Conservation (phyloP, 108 stramenopile genomes). For the Conticribra guillardii region DNA sequence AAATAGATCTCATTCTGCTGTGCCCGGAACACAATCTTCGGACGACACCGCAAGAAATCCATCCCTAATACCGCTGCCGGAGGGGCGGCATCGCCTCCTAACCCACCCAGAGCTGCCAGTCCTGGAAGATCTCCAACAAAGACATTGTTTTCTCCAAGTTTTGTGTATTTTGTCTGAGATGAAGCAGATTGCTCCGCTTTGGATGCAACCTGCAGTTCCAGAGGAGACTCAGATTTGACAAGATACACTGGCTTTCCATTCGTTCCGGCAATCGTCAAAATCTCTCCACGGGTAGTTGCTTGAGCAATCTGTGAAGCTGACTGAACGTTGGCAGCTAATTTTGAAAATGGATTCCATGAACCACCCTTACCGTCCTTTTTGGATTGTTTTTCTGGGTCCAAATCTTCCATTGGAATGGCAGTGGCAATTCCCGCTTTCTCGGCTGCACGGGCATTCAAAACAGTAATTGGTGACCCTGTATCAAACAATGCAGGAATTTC, state of each 20-base stretch:
- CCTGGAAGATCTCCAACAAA: conserved; percentile 84
- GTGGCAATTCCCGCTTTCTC: conserved; percentile 56
- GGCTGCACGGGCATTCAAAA: conserved; percentile 72
- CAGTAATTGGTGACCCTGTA: conserved; percentile 81
- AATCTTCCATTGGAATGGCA: conserved; percentile 10
- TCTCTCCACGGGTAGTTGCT: conserved; percentile 58
- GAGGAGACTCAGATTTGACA: conserved; percentile 41
- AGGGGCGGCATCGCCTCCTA: conserved; percentile 63
- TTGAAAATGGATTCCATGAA: conserved; percentile 66
- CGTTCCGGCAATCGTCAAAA: conserved; percentile 57
- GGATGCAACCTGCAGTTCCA: conserved; percentile 15
- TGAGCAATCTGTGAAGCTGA: conserved; percentile 55
- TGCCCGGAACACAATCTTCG: conserved; percentile 63
- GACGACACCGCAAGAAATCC: conserved; percentile 63
- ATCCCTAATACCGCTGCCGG: conserved; percentile 79
- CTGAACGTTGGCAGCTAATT: conserved; percentile 54
- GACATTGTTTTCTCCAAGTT: conserved; percentile 38
- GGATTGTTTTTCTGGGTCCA: conserved; percentile 13
- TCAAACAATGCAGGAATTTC: conserved; percentile 79
- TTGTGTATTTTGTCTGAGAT: conserved; percentile 12
- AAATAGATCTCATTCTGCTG: conserved; percentile 68
- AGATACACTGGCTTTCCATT: conserved; percentile 60
- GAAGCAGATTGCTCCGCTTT: conserved; percentile 23
- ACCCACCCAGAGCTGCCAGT: conserved; percentile 67
- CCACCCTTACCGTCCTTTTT: conserved; percentile 1